phyloP scores from a whole-genome alignment of 345 rosid genomes.

The Alliaria petiolata region DNA sequence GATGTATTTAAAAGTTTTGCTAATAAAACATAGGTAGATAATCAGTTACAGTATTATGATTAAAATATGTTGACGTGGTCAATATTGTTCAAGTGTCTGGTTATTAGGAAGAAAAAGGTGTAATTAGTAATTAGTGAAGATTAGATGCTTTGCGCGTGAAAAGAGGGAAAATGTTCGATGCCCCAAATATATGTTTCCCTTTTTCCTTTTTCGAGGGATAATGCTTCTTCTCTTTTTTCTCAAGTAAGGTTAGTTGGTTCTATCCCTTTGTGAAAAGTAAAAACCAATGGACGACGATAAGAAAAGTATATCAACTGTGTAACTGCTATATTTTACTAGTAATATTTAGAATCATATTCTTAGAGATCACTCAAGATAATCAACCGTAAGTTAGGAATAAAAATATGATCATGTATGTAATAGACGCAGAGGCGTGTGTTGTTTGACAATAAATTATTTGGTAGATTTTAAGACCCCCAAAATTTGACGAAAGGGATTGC shows the following conservation, averaged over 20 bases:
- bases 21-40: background rate
- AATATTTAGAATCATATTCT: background rate
- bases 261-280: background rate
- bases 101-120: slow-evolving; percentile 14
- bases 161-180: slow-evolving; percentile 31
- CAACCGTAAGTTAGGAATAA: slow-evolving; percentile 5
- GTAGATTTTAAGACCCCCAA: too few relatives aligned
- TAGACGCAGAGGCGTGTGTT: too few relatives aligned
- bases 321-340: background rate
- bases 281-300: background rate
- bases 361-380: background rate
- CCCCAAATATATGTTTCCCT: slow-evolving; percentile 14
- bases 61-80: slow-evolving; percentile 12
- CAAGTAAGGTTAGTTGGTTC: slow-evolving; percentile 28
- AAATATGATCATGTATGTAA: background rate
- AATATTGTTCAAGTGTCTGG: background rate
- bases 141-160: slow-evolving; percentile 26
- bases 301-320: slow-evolving; percentile 11
- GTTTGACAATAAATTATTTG: too few relatives aligned
- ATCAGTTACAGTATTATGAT: background rate
- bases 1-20: background rate
- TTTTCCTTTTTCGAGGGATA: slow-evolving; percentile 25
- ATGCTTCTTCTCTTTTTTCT: slow-evolving; percentile 24
- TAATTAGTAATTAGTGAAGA: slow-evolving; percentile 24
- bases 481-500: too few relatives aligned